A percentile compares a stretch with the other conserved stretches of the same genome.
These are phyloP conservation scores for Penicillium bialowiezense DNA, from an alignment of 495 filamentous ascomycete species.

Conservation along the genomic window DNA sequence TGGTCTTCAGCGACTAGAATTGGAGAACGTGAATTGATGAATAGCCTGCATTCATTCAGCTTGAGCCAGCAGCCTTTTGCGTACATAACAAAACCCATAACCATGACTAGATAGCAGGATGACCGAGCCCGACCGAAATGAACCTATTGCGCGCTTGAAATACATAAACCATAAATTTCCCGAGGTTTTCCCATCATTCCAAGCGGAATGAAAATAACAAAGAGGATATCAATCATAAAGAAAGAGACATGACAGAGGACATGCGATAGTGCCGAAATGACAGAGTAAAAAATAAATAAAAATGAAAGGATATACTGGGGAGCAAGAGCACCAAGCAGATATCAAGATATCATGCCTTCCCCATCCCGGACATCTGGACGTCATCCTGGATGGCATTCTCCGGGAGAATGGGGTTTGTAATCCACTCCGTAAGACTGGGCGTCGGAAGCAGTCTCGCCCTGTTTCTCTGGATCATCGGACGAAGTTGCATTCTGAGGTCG, in stretches of 20 bases:
- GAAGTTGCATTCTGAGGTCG: constrained; percentile 28
- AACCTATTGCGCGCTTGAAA: not conserved
- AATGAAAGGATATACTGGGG: not conserved
- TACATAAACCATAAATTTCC: constrained; percentile 6
- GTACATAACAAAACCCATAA: constrained; percentile 2
- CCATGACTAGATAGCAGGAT: constrained; percentile 3
- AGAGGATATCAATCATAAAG: constrained; percentile 30
- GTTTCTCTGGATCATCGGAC: constrained; percentile 22
- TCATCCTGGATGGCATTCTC: constrained; percentile 27
- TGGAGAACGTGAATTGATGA: constrained; percentile 1
- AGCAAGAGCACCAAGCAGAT: not conserved
- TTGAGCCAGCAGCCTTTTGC: constrained; percentile 6
- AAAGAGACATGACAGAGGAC: constrained; percentile 6
- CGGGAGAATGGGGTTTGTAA: constrained; percentile 32
- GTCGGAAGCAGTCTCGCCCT: constrained; percentile 17
- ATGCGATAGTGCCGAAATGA: not conserved
- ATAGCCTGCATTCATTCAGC: constrained; percentile 13
- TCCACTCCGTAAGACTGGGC: constrained; percentile 26
- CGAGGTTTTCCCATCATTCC: not conserved
- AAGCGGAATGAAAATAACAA: constrained; percentile 11
- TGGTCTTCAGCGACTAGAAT: not conserved
- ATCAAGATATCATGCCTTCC: constrained; percentile 26
- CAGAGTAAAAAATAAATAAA: not conserved
- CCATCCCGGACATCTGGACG: constrained; percentile 40
- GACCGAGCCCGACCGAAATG: not conserved